Conservation (phyloP, 805 yeast genomes). For the Yarrowia sp. region DNA sequence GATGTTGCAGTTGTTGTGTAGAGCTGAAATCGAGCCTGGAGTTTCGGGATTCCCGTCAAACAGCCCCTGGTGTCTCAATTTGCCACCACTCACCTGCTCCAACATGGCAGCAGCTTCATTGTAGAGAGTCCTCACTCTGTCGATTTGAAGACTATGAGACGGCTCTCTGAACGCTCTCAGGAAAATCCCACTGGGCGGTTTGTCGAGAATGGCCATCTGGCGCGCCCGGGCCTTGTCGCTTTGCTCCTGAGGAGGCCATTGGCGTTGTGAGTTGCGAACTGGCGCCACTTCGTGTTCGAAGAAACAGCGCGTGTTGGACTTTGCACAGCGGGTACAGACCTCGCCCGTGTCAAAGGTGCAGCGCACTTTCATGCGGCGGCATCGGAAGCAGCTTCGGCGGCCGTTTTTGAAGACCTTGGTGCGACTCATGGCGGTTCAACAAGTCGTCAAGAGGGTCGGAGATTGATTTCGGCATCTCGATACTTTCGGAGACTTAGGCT, state of each 20-base stretch:
- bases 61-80: neutral
- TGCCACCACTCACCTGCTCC: conserved; percentile 9
- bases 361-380: conserved; percentile 25
- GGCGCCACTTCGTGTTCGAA: conserved; percentile 21
- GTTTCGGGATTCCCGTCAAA: neutral
- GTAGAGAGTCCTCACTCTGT: neutral
- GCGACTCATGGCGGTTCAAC: conserved; percentile 24
- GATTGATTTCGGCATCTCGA: conserved; percentile 16
- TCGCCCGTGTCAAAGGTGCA: conserved; percentile 21
- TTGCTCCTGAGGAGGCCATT: conserved; percentile 3
- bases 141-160: conserved; percentile 1
- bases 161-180: conserved; percentile 11
- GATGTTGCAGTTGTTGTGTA: conserved; percentile 14
- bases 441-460: too few relatives aligned
- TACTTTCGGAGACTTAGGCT: conserved; percentile 9
- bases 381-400: conserved; percentile 20
- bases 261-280: neutral
- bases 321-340: conserved; percentile 20
- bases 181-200: conserved; percentile 11
- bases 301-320: conserved; percentile 22
- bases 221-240: conserved; percentile 12
- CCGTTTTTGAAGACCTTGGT: conserved; percentile 26
- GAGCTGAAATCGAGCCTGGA: neutral
- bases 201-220: conserved; percentile 11
- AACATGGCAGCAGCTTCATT: conserved; percentile 5